Percentiles rank a stretch among this genome's conserved stretches.
These are phyloP conservation scores for Plantago elongata DNA, from an alignment of 257 asterid species.

Conservation along the genomic window DNA sequence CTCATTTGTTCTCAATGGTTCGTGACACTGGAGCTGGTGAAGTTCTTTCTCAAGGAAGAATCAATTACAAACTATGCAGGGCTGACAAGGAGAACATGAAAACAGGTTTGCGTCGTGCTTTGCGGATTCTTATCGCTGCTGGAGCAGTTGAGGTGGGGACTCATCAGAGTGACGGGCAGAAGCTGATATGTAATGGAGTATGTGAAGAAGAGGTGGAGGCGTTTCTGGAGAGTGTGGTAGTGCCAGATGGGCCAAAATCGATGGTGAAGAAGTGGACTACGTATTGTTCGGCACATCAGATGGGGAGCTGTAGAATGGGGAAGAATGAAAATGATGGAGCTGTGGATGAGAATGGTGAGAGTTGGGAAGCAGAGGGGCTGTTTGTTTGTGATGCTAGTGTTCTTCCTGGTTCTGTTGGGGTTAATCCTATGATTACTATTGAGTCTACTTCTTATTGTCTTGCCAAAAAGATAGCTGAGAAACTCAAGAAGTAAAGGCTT, in stretches of 20 bases:
- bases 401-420: constrained; percentile 76
- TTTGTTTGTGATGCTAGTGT: constrained; percentile 86
- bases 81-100: constrained; percentile 54
- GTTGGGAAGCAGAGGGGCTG: constrained; percentile 82
- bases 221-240: constrained; percentile 53
- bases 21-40: constrained; percentile 55
- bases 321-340: constrained; percentile 45
- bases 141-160: constrained; percentile 90
- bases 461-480: constrained; percentile 48
- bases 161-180: constrained; percentile 66
- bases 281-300: constrained; percentile 80
- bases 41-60: constrained; percentile 43
- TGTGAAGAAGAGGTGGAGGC: constrained; percentile 39
- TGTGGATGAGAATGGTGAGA: constrained; percentile 81
- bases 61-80: constrained; percentile 30
- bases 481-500: constrained; percentile 23
- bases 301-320: constrained; percentile 95
- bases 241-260: constrained; percentile 56
- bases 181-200: constrained; percentile 41
- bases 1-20: constrained; percentile 60
- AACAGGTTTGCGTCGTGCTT: constrained; percentile 38
- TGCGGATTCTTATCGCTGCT: constrained; percentile 64
- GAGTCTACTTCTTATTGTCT: constrained; percentile 63
- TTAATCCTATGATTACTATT: constrained; percentile 92
- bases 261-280: constrained; percentile 50